Evolutionary conservation across 805 yeast genomes (phyloP), one percentile per base, ranked within the genome.

Genomic region (Suhomyces kilbournensis): DNA sequence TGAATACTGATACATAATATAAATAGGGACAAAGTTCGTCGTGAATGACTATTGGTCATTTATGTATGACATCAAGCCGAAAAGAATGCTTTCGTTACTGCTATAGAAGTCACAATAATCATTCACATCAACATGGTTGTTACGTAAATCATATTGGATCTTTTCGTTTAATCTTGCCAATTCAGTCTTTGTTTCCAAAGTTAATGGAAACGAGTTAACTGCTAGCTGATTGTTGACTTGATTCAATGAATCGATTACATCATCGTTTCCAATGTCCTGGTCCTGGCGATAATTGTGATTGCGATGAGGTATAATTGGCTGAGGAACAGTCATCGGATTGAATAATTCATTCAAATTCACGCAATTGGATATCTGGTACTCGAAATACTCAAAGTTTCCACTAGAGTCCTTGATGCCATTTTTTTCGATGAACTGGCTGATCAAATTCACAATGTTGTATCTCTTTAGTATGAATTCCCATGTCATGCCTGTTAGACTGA

Each of bases 51-150:
- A 35, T 35, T 35, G 19, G 17, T 44, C 39, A 44, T 67, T 64
- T n/a, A 74, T 64, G 52, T 67, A 74, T 43, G 68, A 70, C 70
- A 74, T 71, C 35, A 75, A 60, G 50, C 71, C 76, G 54, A 65
- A 72, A 23, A 75, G 57, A 14, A 74, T 65, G 48, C 71, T 69
- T 52, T 75, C 79, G 57, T 74, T 69, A 19, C 75, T 69, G 19
- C 71, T 60, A 54, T 72, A 75, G 54, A 75, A 74, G 3, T 76
- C 70, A 66, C 79, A 75, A 50, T 74, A 75, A 52, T 75, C 78
- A 54, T 73, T 74, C 42, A 73, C 66, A 58, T 74, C 77, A 20
- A 75, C 77, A 58, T 68, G 74, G 54, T 75, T 75, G 57, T 75
- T 72, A 26, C 72, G 61, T 52, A 74, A 69, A 49, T 74, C 78